Conservation (phyloP, 805 yeast genomes). For the Lachancea nothofagi region DNA sequence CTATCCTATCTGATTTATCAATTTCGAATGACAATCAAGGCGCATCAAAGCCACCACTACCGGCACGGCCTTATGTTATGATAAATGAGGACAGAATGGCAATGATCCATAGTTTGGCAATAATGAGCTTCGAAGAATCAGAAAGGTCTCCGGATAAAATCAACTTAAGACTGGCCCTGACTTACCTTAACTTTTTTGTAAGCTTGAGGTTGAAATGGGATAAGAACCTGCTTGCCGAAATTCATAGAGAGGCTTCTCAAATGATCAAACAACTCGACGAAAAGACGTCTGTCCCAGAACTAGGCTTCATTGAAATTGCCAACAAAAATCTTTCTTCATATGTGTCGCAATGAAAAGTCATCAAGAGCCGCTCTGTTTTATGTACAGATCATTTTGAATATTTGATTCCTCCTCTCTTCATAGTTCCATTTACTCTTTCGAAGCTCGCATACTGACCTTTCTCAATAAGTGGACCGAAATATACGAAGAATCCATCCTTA, state of each 20-base stretch:
- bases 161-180: constrained; percentile 42
- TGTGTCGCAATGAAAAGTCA: background rate
- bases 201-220: constrained; percentile 35
- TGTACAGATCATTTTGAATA: constrained; percentile 17
- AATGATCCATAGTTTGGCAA: constrained; percentile 40
- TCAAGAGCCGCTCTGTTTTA: background rate
- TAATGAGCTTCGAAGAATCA: constrained; percentile 34
- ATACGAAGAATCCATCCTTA: constrained; percentile 92
- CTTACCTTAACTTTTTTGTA: constrained; percentile 51
- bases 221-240: constrained; percentile 23
- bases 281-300: constrained; percentile 19
- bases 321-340: constrained; percentile 19
- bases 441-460: constrained; percentile 45
- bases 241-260: constrained; percentile 29
- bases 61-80: constrained; percentile 41
- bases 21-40: background rate
- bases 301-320: constrained; percentile 29
- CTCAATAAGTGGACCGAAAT: constrained; percentile 83
- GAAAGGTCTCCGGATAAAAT: constrained; percentile 17
- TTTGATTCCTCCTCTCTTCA: constrained; percentile 35
- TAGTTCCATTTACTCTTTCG: constrained; percentile 42
- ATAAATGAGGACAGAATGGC: constrained; percentile 40
- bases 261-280: constrained; percentile 19
- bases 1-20: constrained; percentile 3
- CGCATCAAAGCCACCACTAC: constrained; percentile 17